Evolutionary conservation across 148 eudicot species (phyloP), one percentile per base, ranked within the genome.

Genomic region (Chenopodium berlandieri): DNA sequence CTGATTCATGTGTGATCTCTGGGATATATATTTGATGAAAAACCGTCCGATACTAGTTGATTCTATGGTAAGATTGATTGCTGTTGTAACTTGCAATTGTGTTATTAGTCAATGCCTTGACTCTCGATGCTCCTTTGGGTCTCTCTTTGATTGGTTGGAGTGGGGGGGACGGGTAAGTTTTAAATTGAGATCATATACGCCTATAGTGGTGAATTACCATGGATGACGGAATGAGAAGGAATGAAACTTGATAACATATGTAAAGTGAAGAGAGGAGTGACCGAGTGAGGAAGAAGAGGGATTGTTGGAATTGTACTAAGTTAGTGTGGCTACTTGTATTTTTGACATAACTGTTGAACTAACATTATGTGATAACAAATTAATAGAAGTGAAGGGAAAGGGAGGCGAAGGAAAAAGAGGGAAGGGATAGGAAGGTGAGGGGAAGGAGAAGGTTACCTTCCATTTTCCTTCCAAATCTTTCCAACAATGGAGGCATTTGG

Each of bases 71-170:
- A 48, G 54, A 12, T 9, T 50, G 54, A 50, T 50, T 8, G 12
- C 54, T 50, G 16, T 50, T 50, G 54, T 13, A 50, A 50, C 12
- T 4, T 75, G 46, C 65, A 32, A 52, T 75, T 37, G 65, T 54
- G 23, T 75, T 54, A n/a, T 9, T 75, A 30, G 78, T 75, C 60
- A 44, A 54, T 75, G 78, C 25, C 60, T 75, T 17, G 56, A n/a
- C 8, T 75, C 46, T 30, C 16, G 12, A 13, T 17, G 2, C 0
- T 56, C 4, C 8, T 62, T 9, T 7, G n/a, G n/a, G 8, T 40
- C 44, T 40, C 44, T 40, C 5, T 6, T 40, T 40, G 44, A 6
- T 40, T 4, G 44, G 11, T 11, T 62, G 66, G 65, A 11, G 65
- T 27, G 66, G 25, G 66, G 10, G 66, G 37, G 37, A 3, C 4